Conservation (phyloP, 257 asterid species). For the Rauvolfia tetraphylla region DNA sequence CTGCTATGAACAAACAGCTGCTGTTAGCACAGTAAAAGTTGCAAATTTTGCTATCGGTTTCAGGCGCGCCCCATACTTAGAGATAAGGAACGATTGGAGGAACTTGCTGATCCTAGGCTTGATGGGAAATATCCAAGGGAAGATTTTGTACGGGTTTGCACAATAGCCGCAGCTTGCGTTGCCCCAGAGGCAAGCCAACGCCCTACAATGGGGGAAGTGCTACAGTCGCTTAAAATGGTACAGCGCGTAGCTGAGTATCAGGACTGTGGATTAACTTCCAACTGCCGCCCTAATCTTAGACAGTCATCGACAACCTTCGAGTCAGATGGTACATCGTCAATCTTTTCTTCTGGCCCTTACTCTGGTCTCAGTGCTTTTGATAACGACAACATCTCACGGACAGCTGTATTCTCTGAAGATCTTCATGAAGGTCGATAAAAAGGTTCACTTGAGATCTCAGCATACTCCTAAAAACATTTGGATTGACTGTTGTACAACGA, state of each 20-base stretch:
- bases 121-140: slow-evolving; percentile 77
- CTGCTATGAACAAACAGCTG: not conserved
- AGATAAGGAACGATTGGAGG: slow-evolving; percentile 83
- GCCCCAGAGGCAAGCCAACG: slow-evolving; percentile 86
- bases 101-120: slow-evolving; percentile 78
- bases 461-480: slow-evolving; percentile 6
- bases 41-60: slow-evolving; percentile 19
- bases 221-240: slow-evolving; percentile 96
- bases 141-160: slow-evolving; percentile 82
- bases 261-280: slow-evolving; percentile 45
- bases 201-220: slow-evolving; percentile 98
- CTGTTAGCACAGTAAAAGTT: slow-evolving; percentile 2
- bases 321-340: slow-evolving; percentile 87
- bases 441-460: slow-evolving; percentile 2
- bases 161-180: slow-evolving; percentile 97
- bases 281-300: slow-evolving; percentile 59
- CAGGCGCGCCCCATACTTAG: slow-evolving; percentile 91
- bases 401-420: slow-evolving; percentile 83
- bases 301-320: slow-evolving; percentile 88
- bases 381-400: slow-evolving; percentile 55
- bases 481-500: not conserved
- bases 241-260: slow-evolving; percentile 71
- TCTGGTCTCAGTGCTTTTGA: slow-evolving; percentile 75
- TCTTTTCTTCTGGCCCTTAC: slow-evolving; percentile 90
- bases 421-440: slow-evolving; percentile 85